phyloP scores from a whole-genome alignment of 352 stramenopile species.

The Pythium aristosporum region DNA sequence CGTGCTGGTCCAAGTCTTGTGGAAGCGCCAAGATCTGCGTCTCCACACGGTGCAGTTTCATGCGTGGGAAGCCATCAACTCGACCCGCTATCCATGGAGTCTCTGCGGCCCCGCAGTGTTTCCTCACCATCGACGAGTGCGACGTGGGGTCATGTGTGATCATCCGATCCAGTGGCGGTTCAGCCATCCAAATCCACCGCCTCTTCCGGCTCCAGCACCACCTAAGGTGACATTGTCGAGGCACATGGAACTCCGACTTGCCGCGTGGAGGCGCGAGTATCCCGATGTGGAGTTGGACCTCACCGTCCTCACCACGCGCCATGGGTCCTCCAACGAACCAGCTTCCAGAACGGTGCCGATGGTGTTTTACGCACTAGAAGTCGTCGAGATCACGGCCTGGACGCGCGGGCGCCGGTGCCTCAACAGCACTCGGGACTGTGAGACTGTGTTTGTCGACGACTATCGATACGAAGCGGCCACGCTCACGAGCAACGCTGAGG shows the following conservation, averaged over 20 bases:
- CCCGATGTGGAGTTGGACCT: neutral
- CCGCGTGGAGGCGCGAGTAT: neutral
- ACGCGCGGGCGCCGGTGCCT: constrained; percentile 17
- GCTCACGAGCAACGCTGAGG: constrained; percentile 1
- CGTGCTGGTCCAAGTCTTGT: constrained; percentile 10
- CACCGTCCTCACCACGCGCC: neutral
- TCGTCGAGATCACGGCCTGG: constrained; percentile 15
- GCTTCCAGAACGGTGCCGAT: neutral
- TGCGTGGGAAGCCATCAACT: neutral
- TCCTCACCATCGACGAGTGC: too few species aligned
- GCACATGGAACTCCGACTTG: neutral
- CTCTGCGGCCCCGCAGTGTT: neutral
- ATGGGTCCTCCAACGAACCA: neutral
- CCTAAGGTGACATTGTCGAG: neutral
- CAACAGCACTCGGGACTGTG: neutral
- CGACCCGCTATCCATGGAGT: neutral
- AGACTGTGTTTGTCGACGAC: constrained; percentile 29
- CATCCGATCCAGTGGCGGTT: neutral
- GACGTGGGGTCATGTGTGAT: neutral
- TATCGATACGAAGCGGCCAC: constrained; percentile 26
- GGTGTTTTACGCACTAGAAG: neutral
- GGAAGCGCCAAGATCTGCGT: neutral
- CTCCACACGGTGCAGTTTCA: neutral
- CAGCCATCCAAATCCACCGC: neutral
- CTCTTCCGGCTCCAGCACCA: neutral